phyloP scores from a whole-genome alignment of 352 stramenopile genomes.

The Pythium rhizo-oryzae region DNA sequence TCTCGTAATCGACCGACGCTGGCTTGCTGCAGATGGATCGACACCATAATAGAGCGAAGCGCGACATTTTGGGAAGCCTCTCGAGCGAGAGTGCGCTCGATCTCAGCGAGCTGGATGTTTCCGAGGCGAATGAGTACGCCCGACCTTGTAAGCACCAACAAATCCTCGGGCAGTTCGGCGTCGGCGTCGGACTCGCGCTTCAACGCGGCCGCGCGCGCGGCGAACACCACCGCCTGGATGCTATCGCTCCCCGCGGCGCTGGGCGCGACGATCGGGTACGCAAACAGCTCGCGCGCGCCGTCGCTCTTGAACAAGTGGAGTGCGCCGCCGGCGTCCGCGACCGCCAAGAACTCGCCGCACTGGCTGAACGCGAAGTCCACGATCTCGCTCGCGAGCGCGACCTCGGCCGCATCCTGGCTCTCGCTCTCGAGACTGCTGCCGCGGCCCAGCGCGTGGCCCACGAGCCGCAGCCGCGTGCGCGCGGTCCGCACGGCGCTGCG shows the following conservation, averaged over 20 bases:
- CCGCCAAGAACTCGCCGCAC: constrained; percentile 28
- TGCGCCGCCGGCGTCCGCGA: constrained; percentile 22
- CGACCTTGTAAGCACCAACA: constrained; percentile 30
- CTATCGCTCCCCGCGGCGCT: constrained; percentile 15
- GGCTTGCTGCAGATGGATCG: constrained; percentile 25
- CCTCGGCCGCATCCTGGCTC: not conserved
- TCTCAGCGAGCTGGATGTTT: constrained; percentile 20
- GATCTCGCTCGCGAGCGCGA: constrained; percentile 19
- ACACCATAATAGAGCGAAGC: constrained; percentile 22
- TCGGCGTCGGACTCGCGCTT: not conserved
- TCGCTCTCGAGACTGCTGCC: too few relatives aligned
- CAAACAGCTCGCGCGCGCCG: constrained; percentile 23
- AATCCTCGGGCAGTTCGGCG: constrained; percentile 19
- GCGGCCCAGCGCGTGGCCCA: not conserved
- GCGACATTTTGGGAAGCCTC: constrained; percentile 22
- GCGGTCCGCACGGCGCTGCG: constrained; percentile 21
- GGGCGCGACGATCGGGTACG: constrained; percentile 31
- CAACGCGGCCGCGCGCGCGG: not conserved
- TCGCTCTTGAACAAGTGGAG: constrained; percentile 32
- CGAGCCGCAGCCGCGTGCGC: constrained; percentile 9
- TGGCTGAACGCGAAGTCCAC: constrained; percentile 31
- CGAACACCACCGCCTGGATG: constrained; percentile 29
- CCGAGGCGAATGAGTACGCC: constrained; percentile 33
- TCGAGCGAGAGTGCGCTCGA: constrained; percentile 24
- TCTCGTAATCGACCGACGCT: constrained; percentile 21